Evolutionary conservation across 768 basidiomycete species (phyloP), one percentile per base, ranked within the genome.

Genomic region (Lentinula aciculospora): DNA sequence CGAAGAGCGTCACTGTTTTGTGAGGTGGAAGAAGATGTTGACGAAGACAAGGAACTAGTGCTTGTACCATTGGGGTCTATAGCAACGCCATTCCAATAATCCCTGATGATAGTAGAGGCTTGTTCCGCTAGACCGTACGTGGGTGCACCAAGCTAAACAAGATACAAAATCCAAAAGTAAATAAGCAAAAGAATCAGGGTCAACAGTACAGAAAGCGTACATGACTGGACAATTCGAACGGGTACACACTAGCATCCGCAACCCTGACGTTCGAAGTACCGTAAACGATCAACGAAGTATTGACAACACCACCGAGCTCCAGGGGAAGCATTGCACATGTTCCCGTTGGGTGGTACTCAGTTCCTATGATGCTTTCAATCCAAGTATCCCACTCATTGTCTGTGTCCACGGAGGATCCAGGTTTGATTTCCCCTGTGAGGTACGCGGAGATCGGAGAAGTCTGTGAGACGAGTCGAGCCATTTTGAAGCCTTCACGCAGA

Each of bases 261-360:
- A 69, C 65, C 58, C 83, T 75, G 40, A 84, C 71, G 67, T 86
- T 86, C 25, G 71, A 68, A 34, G 72, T 58, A 12, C 84, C 84
- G 66, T 85, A 82, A 2, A 85, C 83, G 60, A 70, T 71, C 15
- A 86, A 69, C 48, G 78, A 68, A 44, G 75, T 69, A 63, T 82
- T 77, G 54, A 86, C 83, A 46, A 86, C 84, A 49, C 84, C 84
- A 19, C 84, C 83, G 34, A 71, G 69, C 32, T 66, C 65, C 57
- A 69, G 69, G 1, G 84, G 82, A 42, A 85, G 67, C 83, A 86
- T 85, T 7, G 82, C 72, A 65, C 78, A 81, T 5, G 83, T 78
- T 21, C 76, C 76, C 29, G 75, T 71, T 4, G 86, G 86, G 66
- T 89, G 88, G 70, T 71, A 84, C 70, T 86, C 81, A 8, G 82